Conservation (phyloP, 495 filamentous ascomycete species). For the Penicillium lagena region DNA sequence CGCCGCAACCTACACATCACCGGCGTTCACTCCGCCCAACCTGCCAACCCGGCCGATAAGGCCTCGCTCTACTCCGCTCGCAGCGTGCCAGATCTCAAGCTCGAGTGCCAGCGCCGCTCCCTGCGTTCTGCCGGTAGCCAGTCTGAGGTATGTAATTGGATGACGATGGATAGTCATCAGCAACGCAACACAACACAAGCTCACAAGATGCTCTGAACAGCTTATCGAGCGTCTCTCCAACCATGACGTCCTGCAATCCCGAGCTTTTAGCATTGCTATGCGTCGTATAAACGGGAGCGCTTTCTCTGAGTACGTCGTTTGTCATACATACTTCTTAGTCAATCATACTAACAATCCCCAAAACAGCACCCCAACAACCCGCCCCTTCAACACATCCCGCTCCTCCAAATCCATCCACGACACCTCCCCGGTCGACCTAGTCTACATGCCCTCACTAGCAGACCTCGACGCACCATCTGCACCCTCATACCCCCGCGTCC, state of each 20-base stretch:
- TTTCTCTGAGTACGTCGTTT: slow-evolving; percentile 30
- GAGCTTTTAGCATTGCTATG: slow-evolving; percentile 50
- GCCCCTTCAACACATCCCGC: slow-evolving; percentile 56
- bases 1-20: slow-evolving; percentile 50
- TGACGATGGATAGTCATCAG: neutral
- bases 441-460: slow-evolving; percentile 50
- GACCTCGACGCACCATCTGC: slow-evolving; percentile 29
- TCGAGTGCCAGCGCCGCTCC: slow-evolving; percentile 32
- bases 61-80: slow-evolving; percentile 29
- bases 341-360: slow-evolving; percentile 12
- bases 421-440: slow-evolving; percentile 57
- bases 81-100: slow-evolving; percentile 33
- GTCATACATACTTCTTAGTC: neutral
- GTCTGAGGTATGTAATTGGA: slow-evolving; percentile 24
- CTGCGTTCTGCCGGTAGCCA: slow-evolving; percentile 27
- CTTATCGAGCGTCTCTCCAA: slow-evolving; percentile 47
- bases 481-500: slow-evolving; percentile 35
- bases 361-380: slow-evolving; percentile 23
- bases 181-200: slow-evolving; percentile 1
- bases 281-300: slow-evolving; percentile 37
- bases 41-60: slow-evolving; percentile 27
- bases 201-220: slow-evolving; percentile 13
- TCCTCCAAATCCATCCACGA: slow-evolving; percentile 49
- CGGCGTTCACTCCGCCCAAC: slow-evolving; percentile 43
- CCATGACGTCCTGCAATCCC: slow-evolving; percentile 45